phyloP scores from a whole-genome alignment of 495 filamentous ascomycete genomes.

The Daldinia grandis region DNA sequence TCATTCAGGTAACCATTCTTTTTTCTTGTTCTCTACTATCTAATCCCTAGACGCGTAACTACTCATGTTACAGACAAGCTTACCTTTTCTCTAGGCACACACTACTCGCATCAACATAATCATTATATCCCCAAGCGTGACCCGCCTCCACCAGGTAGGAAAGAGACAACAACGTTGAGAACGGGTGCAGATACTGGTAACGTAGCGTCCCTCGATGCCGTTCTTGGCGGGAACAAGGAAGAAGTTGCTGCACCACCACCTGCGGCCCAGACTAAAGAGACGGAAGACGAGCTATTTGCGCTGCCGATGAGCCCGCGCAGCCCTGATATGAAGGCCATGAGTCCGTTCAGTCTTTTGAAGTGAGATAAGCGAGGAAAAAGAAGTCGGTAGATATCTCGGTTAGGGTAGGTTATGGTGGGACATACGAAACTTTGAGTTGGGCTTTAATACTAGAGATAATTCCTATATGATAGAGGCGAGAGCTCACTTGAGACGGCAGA shows the following conservation, averaged over 20 bases:
- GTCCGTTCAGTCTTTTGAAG: conserved; percentile 69
- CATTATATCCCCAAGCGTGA: conserved; percentile 14
- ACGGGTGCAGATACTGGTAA: conserved; percentile 33
- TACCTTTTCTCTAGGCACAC: conserved; percentile 9
- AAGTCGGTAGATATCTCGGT: not conserved
- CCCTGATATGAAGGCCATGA: conserved; percentile 74
- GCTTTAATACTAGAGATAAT: not conserved
- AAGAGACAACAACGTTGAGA: conserved; percentile 27
- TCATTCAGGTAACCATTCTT: conserved; percentile 52
- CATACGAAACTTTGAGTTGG: not conserved
- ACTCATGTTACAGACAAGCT: not conserved
- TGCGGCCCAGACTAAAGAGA: conserved; percentile 51
- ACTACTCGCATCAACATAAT: conserved; percentile 24
- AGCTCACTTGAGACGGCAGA: not conserved
- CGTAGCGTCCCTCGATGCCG: conserved; percentile 56
- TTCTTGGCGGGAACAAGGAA: conserved; percentile 45
- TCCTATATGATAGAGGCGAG: not conserved
- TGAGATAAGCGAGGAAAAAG: conserved; percentile 12
- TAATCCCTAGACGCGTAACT: not conserved
- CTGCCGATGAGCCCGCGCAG: conserved; percentile 81
- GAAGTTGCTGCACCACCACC: conserved; percentile 43
- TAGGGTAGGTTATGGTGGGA: not conserved
- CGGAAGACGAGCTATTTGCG: conserved; percentile 80
- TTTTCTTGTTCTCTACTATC: not conserved
- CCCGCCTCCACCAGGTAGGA: conserved; percentile 65